These are phyloP conservation scores for Peltaster fructicola DNA, from an alignment of 2,329 filamentous ascomycete genomes.

Conservation along the genomic window DNA sequence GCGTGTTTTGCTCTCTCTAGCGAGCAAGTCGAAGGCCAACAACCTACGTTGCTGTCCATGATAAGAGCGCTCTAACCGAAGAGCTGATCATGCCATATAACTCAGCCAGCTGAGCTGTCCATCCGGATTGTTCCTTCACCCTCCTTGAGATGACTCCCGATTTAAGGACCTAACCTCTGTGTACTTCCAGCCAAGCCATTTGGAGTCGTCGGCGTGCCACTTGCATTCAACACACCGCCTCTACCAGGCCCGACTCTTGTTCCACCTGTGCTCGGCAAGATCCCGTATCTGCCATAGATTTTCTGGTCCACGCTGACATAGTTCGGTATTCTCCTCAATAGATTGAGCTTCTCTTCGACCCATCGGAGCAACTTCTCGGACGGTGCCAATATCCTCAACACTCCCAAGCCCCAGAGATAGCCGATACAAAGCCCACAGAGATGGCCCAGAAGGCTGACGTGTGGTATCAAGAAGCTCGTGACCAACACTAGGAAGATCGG, in stretches of 20 bases:
- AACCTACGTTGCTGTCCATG: too few relatives aligned
- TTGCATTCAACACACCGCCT: too few relatives aligned
- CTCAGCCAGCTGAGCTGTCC: too few relatives aligned
- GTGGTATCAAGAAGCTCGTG: slow-evolving; percentile 58
- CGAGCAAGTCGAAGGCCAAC: too few relatives aligned
- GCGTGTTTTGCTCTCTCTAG: too few relatives aligned
- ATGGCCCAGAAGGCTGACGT: slow-evolving; percentile 73
- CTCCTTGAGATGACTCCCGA: too few relatives aligned
- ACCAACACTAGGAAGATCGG: slow-evolving; percentile 63
- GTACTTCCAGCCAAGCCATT: slow-evolving; percentile 33
- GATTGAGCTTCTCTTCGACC: slow-evolving; percentile 74
- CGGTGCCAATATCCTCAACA: slow-evolving; percentile 74
- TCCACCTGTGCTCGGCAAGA: slow-evolving; percentile 41
- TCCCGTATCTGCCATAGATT: slow-evolving; percentile 82
- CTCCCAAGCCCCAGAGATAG: slow-evolving; percentile 76
- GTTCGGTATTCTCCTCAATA: slow-evolving; percentile 68
- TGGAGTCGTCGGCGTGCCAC: slow-evolving; percentile 13
- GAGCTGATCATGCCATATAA: too few relatives aligned
- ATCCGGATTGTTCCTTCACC: too few relatives aligned
- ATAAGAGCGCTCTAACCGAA: too few relatives aligned
- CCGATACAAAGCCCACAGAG: slow-evolving; percentile 68
- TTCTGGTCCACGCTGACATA: slow-evolving; percentile 94
- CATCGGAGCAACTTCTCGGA: slow-evolving; percentile 76
- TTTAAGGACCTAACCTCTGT: slow-evolving; percentile 54
- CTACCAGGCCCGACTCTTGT: slow-evolving; percentile 10